These are phyloP conservation scores for Flaveria bidentis DNA, from an alignment of 129 eudicot species.

Conservation along the genomic window DNA sequence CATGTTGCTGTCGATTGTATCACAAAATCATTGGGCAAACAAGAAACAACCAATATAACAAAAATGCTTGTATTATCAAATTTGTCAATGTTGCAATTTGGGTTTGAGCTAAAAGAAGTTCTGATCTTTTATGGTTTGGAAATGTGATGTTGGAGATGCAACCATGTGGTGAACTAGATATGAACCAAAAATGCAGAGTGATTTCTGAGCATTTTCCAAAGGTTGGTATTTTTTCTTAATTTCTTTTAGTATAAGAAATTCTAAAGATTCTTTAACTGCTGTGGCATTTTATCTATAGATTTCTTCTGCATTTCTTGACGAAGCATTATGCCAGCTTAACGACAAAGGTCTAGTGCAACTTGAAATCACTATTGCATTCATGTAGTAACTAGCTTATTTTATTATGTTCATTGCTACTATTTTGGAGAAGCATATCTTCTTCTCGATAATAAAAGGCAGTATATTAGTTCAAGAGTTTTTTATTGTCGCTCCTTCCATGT, in stretches of 20 bases:
- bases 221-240: slow-evolving; percentile 40
- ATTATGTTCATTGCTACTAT: slow-evolving; percentile 9
- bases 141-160: slow-evolving; percentile 51
- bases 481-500: background rate
- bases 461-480: background rate
- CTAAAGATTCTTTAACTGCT: background rate
- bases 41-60: too few relatives aligned
- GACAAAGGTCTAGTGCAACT: slow-evolving; percentile 42
- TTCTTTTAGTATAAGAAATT: background rate
- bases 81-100: too few relatives aligned
- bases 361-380: background rate
- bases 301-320: slow-evolving; percentile 48
- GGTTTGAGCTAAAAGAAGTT: too few relatives aligned
- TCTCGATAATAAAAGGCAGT: slow-evolving; percentile 15
- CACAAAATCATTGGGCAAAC: too few relatives aligned
- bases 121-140: background rate
- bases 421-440: background rate
- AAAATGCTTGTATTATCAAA: too few relatives aligned
- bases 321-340: slow-evolving; percentile 35
- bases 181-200: slow-evolving; percentile 59
- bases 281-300: slow-evolving; percentile 45
- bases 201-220: slow-evolving; percentile 57
- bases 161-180: slow-evolving; percentile 65
- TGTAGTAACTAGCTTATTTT: background rate
- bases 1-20: too few relatives aligned